These are phyloP conservation scores for Melastoma malabathricum DNA, from an alignment of 345 rosid genomes.

Conservation along the genomic window DNA sequence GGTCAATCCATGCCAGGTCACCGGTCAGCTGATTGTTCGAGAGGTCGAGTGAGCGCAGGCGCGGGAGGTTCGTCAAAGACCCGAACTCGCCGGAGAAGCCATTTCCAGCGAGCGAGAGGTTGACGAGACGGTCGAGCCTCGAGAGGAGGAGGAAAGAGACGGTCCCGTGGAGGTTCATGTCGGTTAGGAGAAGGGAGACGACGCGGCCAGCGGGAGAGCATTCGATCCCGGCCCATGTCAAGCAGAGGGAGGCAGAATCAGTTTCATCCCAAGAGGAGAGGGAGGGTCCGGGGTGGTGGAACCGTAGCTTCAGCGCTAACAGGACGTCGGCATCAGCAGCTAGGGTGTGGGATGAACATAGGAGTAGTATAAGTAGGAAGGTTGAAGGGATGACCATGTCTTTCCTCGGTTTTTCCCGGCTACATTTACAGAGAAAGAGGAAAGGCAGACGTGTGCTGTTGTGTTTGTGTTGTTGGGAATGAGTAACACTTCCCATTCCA, in stretches of 20 bases:
- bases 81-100: conserved; percentile 25
- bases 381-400: no score
- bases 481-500: no score
- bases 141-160: conserved; percentile 8
- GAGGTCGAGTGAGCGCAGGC: conserved; percentile 35
- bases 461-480: no score
- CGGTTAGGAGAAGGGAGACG: conserved; percentile 6
- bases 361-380: no score
- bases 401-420: no score
- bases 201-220: conserved; percentile 7
- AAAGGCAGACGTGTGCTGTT: no score
- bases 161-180: conserved; percentile 9
- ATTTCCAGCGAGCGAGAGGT: conserved; percentile 16
- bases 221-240: conserved; percentile 8
- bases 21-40: conserved; percentile 45
- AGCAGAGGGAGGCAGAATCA: conserved; percentile 1
- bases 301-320: conserved; percentile 7
- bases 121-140: conserved; percentile 4
- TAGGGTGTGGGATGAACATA: no score
- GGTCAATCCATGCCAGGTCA: conserved; percentile 30
- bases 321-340: conserved; percentile 5
- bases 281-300: conserved; percentile 3
- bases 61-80: conserved; percentile 19
- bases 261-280: conserved; percentile 7
- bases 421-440: no score